Base-by-base conservation (phyloP, 2,329 filamentous ascomycete genomes). In the Pseudogymnoascus sp. region DNA sequence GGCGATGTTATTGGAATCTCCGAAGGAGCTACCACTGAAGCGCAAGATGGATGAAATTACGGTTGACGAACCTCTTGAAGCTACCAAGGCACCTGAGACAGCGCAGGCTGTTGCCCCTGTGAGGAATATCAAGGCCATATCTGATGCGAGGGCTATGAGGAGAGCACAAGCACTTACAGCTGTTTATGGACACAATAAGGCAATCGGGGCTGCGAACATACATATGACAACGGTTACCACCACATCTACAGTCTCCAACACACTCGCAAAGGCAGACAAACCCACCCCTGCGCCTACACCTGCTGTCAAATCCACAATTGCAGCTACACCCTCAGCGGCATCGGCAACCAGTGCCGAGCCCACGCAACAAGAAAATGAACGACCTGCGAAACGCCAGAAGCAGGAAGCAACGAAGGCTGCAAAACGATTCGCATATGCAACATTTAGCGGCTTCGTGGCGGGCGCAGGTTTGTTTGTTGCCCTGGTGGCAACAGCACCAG, bases 61-160 rank as follows among this genome's bases (percentile, higher is more conserved):
- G 16, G 9, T 14, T 56, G 28, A 56, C 49, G 16, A 36, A 36
- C 49, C 49, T 7, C 7, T 18, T 3, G 5, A 1, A 16, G 28
- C 14, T 14, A 56, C 49, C 5, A 34, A 18, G 9, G 28, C 16
- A 3, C 28, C n/a, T 12, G 28, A 56, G 16, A 21, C 9, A 9
- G 16, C 11, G 11, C 49, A 36, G 28, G 2, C n/a, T 14, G 8
- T 21, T 56, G 46, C 7, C 31, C 16, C 46, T 31, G 28, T 28
- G 16, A 56, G 49, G 28, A 56, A 56, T 3, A 34, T 56, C 9
- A 56, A 56, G 49, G 49, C 28, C n/a, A 56, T 56, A 34, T 56
- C 49, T 18, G 49, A 56, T 34, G 49, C 49, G n/a, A 56, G 49
- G 49, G n/a, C 28, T 56, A 56, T 56, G 49, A 56, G 28, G 49